Conservation (phyloP, 768 basidiomycete genomes). For the Leccinum disarticulatum region DNA sequence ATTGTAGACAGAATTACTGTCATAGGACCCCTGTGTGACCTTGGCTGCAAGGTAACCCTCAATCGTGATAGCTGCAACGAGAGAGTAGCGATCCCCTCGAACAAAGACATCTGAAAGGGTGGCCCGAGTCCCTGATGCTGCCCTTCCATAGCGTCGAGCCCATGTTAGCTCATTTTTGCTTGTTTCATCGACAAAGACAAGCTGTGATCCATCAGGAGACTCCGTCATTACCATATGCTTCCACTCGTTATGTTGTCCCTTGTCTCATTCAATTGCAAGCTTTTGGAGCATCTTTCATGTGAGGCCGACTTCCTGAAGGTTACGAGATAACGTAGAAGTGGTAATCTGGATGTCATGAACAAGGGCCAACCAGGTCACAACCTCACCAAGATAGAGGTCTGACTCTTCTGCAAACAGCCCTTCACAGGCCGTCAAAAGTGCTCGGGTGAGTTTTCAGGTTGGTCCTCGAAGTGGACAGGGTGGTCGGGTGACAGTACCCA, state of each 20-base stretch:
- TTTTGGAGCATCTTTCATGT: slow-evolving; percentile 1
- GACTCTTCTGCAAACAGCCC: too few relatives aligned
- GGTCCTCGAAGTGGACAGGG: too few relatives aligned
- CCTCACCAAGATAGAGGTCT: slow-evolving; percentile 5
- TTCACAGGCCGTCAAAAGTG: too few relatives aligned
- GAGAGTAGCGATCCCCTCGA: too few relatives aligned
- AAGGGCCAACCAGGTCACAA: slow-evolving; percentile 9
- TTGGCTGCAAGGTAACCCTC: too few relatives aligned
- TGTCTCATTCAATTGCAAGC: not conserved
- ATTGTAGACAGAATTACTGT: too few relatives aligned
- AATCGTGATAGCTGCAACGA: too few relatives aligned
- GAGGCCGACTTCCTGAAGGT: slow-evolving; percentile 8
- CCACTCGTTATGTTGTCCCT: not conserved
- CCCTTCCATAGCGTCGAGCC: not conserved
- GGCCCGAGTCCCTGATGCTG: slow-evolving; percentile 2
- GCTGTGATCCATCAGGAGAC: slow-evolving; percentile 1
- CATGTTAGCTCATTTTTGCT: not conserved
- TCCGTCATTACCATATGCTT: not conserved
- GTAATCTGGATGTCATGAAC: slow-evolving; percentile 25
- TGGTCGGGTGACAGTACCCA: too few relatives aligned
- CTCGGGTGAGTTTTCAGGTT: too few relatives aligned
- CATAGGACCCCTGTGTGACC: too few relatives aligned
- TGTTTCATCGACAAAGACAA: slow-evolving; percentile 11
- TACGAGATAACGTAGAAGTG: not conserved
- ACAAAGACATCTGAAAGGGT: slow-evolving; percentile 8